Base-by-base conservation (phyloP, 169 alveolate genomes). In the Cystoisospora suis region DNA sequence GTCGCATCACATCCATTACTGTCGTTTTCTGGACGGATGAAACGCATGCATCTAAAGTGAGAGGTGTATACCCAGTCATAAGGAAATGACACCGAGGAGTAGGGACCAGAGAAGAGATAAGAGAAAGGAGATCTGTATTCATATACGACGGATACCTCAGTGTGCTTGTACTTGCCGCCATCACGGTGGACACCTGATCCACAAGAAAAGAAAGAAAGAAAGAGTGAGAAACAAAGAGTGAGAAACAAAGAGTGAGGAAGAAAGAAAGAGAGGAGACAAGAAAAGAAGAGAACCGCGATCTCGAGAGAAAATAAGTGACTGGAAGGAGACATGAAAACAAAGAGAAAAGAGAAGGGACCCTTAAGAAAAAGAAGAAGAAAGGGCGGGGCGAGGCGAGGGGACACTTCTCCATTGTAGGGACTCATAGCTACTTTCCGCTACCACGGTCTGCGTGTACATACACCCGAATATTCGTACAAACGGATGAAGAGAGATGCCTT, bases 71-170 rank as follows among this genome's bases (percentile, higher is more conserved):
- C 29, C 99, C 99, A 46, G 99, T 98, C 97, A 98, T 98, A 72
- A 99, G 95, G 95, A 98, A 99, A 93, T 99, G 99, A 93, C 99
- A 99, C 93, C 97, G 95, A 12, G 99, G 99, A 17, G 99, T 98
- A 7, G 99, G 99, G 47, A 99, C 98, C 47, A 99, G 96, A n/a
- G 99, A 97, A 3, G 99, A 99, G 38, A 99, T 95, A 59, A 99
- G 91, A 49, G 99, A 98, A 49, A 99, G 95, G 95, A 99, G 92
- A 93, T 98, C 99, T 87, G 98, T 98, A 93, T 99, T 98, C 99
- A 99, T 97, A 88, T 98, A 98, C 0, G 99, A 99, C 32, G 99
- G 99, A 47, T 89, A 95, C 56, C 95, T 89, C 93, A 95, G 91
- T n/a, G 99, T 97, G n/a, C 99, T 97, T 0, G 99, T 98, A 40